Percentiles rank a stretch among this genome's conserved stretches.
These are phyloP conservation scores for Aristolochia californica DNA, from an alignment of 164 flowering plant species.

Conservation along the genomic window DNA sequence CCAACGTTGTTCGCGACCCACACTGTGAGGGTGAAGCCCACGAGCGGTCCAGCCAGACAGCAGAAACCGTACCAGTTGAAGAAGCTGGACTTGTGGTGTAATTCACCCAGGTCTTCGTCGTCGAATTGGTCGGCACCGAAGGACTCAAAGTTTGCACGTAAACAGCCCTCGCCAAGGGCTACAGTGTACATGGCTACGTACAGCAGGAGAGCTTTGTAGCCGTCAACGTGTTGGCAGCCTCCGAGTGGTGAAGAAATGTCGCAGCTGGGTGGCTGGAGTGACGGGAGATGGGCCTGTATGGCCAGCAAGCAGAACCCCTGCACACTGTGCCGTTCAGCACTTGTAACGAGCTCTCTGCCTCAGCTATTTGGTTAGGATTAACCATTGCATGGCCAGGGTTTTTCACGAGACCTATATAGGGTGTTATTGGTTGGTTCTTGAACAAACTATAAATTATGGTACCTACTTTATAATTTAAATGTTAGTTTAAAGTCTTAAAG, in stretches of 20 bases:
- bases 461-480: no score
- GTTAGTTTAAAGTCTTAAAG: no score
- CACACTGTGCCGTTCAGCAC: no score
- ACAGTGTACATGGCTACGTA: not conserved
- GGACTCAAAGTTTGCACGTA: not conserved
- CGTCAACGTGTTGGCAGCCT: not conserved
- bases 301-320: not conserved
- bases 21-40: no score
- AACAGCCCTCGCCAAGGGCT: conserved; percentile 1
- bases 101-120: not conserved
- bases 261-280: not conserved
- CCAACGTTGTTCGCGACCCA: no score
- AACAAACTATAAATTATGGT: no score
- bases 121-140: conserved; percentile 2
- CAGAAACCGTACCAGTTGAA: not conserved
- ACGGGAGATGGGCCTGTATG: not conserved
- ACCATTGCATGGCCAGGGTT: no score
- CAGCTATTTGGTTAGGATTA: no score
- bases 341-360: no score
- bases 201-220: not conserved
- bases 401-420: no score
- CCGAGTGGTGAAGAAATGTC: not conserved
- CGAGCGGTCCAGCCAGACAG: no score
- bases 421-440: no score
- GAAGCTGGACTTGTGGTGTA: not conserved